Percentiles rank a stretch among this genome's conserved stretches.
These are phyloP conservation scores for Exophiala alcalophila DNA, from an alignment of 2,329 filamentous ascomycete species.

Conservation along the genomic window DNA sequence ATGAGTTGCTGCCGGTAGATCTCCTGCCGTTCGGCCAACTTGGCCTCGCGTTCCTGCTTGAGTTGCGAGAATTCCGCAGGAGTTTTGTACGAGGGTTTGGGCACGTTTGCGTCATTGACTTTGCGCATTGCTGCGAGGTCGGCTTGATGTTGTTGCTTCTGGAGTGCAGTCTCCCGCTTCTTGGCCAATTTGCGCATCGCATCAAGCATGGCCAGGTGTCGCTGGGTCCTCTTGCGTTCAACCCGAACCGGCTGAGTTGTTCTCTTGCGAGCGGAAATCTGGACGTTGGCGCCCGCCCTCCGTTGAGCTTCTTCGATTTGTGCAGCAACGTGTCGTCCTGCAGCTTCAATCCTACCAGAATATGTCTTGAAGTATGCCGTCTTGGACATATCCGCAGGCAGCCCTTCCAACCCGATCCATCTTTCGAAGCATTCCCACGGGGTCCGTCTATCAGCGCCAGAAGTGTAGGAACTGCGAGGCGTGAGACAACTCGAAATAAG, in stretches of 20 bases:
- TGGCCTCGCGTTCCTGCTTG: constrained; percentile 81
- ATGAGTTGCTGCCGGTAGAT: constrained; percentile 63
- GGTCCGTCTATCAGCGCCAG: constrained; percentile 82
- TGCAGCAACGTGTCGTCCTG: constrained; percentile 57
- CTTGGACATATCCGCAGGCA: constrained; percentile 90
- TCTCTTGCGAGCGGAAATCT: constrained; percentile 59
- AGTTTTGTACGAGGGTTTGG: constrained; percentile 62
- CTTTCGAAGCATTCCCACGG: constrained; percentile 99
- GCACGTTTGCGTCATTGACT: constrained; percentile 56
- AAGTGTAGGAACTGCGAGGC: constrained; percentile 72
- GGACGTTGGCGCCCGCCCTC: constrained; percentile 49
- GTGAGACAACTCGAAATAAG: constrained; percentile 80
- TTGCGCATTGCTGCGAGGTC: constrained; percentile 79
- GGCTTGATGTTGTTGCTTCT: constrained; percentile 82
- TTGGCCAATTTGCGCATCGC: constrained; percentile 94
- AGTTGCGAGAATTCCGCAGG: constrained; percentile 88
- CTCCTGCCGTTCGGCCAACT: constrained; percentile 55
- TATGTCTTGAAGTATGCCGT: constrained; percentile 89
- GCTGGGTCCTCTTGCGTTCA: constrained; percentile 79
- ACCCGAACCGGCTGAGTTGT: constrained; percentile 77
- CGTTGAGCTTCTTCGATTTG: constrained; percentile 53
- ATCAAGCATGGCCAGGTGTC: constrained; percentile 84
- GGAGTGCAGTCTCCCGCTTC: constrained; percentile 79
- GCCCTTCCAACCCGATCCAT: constrained; percentile 87
- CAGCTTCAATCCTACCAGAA: constrained; percentile 60